Conservation (phyloP, 2,329 filamentous ascomycete genomes). For the Pestalotiopsis sp. region DNA sequence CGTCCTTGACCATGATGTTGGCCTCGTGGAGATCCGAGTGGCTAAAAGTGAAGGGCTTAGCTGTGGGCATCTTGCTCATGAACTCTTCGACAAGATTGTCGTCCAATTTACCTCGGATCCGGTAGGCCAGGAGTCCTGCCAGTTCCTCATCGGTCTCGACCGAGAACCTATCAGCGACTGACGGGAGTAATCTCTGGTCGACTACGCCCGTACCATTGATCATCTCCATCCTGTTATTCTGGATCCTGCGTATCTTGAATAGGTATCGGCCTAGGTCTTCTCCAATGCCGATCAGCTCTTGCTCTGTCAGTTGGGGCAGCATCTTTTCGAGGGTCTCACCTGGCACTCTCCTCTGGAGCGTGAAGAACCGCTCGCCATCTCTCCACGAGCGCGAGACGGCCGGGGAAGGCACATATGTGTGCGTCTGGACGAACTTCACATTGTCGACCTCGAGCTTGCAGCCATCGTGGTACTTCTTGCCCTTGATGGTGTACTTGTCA, state of each 20-base stretch:
- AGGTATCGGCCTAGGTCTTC: slow-evolving; percentile 6
- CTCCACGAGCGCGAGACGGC: slow-evolving; percentile 6
- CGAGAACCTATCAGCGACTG: neutral
- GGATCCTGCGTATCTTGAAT: neutral
- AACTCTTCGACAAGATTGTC: neutral
- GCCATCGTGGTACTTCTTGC: neutral
- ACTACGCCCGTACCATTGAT: slow-evolving; percentile 11
- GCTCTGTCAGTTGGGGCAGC: neutral
- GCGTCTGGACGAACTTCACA: neutral
- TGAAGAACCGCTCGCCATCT: slow-evolving; percentile 12
- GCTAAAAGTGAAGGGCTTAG: slow-evolving; percentile 15
- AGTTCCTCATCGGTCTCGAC: neutral
- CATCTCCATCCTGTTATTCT: slow-evolving; percentile 10
- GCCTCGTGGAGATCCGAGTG: slow-evolving; percentile 16
- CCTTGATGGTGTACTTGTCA: slow-evolving; percentile 10
- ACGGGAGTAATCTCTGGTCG: slow-evolving; percentile 14
- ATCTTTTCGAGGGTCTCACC: slow-evolving; percentile 14
- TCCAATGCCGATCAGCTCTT: slow-evolving; percentile 7
- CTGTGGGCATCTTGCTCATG: slow-evolving; percentile 18
- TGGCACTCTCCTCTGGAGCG: slow-evolving; percentile 10
- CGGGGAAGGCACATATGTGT: neutral
- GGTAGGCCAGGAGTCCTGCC: neutral
- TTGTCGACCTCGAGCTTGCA: slow-evolving; percentile 14
- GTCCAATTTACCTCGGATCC: neutral
- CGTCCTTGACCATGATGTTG: slow-evolving; percentile 19